These are phyloP conservation scores for Brettanomyces anomalus DNA, from an alignment of 805 yeast species.

Conservation along the genomic window DNA sequence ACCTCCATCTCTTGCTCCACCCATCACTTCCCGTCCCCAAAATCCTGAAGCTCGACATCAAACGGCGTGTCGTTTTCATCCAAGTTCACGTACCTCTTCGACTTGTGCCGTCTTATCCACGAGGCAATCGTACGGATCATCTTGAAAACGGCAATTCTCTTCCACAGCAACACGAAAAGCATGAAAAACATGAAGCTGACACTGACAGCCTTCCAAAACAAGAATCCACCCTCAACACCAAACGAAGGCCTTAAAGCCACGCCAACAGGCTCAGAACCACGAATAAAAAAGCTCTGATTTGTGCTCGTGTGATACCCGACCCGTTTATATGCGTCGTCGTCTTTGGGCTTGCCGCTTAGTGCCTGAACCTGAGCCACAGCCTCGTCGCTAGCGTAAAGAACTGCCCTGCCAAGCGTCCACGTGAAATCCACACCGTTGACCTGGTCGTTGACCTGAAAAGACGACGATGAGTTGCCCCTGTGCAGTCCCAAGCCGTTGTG, in stretches of 20 bases:
- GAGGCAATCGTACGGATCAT: neutral
- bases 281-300: slow-evolving; percentile 35
- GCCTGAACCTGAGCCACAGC: slow-evolving; percentile 18
- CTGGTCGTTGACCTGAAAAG: slow-evolving; percentile 41
- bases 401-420: slow-evolving; percentile 86
- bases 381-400: slow-evolving; percentile 51
- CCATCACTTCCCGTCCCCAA: neutral
- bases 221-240: slow-evolving; percentile 5
- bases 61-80: neutral
- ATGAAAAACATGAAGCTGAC: slow-evolving; percentile 5
- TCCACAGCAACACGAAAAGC: slow-evolving; percentile 7
- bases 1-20: too few species aligned
- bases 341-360: neutral
- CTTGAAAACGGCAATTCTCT: neutral
- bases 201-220: neutral
- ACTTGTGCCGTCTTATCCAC: neutral
- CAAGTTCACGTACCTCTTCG: neutral
- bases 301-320: slow-evolving; percentile 43
- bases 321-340: slow-evolving; percentile 8
- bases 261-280: slow-evolving; percentile 45
- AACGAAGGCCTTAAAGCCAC: slow-evolving; percentile 35
- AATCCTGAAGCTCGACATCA: neutral
- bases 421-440: slow-evolving; percentile 77
- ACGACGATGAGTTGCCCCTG: slow-evolving; percentile 27
- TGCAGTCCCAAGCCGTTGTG: slow-evolving; percentile 58